A percentile compares a stretch with the other conserved stretches of the same genome.
Conservation (phyloP, 768 basidiomycete genomes). For the Scleroderma bovista region DNA sequence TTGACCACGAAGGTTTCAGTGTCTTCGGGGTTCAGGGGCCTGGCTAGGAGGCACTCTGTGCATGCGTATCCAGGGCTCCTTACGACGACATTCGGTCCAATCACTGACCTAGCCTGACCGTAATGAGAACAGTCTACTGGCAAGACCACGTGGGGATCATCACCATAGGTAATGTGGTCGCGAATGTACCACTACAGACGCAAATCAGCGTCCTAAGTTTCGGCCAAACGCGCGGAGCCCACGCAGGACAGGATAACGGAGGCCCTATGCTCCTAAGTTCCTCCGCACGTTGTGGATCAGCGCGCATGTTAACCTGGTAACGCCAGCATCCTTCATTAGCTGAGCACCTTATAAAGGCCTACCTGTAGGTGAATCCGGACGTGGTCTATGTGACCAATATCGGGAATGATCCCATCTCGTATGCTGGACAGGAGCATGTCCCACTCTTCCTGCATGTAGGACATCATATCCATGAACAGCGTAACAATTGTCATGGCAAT, state of each 20-base stretch:
- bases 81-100: conserved; percentile 10
- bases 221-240: no score
- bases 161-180: no score
- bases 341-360: background rate
- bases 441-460: conserved; percentile 8
- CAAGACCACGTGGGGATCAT: no score
- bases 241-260: no score
- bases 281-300: background rate
- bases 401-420: conserved; percentile 6
- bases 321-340: background rate
- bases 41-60: conserved; percentile 7
- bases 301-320: conserved; percentile 3
- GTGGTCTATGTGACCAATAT: conserved; percentile 8
- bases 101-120: conserved; percentile 9
- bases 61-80: conserved; percentile 8
- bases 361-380: conserved; percentile 8
- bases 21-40: background rate
- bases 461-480: conserved; percentile 9
- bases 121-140: background rate
- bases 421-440: conserved; percentile 6
- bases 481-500: conserved; percentile 2
- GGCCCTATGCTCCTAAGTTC: no score
- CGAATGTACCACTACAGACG: no score
- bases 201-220: no score
- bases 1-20: no score